Evolutionary conservation across 2,329 filamentous ascomycete genomes (phyloP), one percentile per base, ranked within the genome.

Genomic region (Coleophoma cylindrospora): DNA sequence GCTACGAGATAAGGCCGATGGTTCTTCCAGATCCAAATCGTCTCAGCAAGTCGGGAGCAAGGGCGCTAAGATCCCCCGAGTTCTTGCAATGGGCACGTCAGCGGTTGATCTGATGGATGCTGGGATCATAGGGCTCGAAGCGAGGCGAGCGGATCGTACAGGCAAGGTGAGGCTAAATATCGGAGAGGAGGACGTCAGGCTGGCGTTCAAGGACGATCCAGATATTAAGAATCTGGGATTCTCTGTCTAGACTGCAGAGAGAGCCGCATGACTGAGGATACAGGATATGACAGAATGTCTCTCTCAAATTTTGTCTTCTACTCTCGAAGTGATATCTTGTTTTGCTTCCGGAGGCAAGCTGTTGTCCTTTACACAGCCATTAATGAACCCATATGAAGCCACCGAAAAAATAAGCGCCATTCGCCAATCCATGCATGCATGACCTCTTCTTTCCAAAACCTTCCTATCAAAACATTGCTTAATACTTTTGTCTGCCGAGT

Each of bases 141-240:
- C 81, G 4, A 80, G 85, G 52, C 84, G 84, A 57, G 86, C 91
- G 0, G 92, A 97, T 65, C 77, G 94, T 40, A 90, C 89, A 19
- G 92, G 90, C 50, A 91, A 95, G 67, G 81, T 99, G 38, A 79
- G 92, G 50, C 74, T 99, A 50, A 84, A 89, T 19, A 85, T 97
- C 57, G 87, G 89, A 12, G 89, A 96, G 53, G 92, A 97, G 62
- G 92, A 99, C 69, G 83, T 99, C 27, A 86, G 86, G 64, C 80
- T 90, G 65, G 94, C 92, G 32, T 83, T 97, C 59, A 83, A 86
- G 52, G 91, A 96, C 57, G 94, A 99, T 70, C 81, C 81, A 8
- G 90, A 96, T 64, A 85, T 95, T 49, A 91, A 85, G 68, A 85
- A 54, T 43, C 55, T 67, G 53, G 65, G 65, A 37, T 64, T 66